These are phyloP conservation scores for Boletus bicolor DNA, from an alignment of 768 basidiomycete genomes.

Conservation along the genomic window DNA sequence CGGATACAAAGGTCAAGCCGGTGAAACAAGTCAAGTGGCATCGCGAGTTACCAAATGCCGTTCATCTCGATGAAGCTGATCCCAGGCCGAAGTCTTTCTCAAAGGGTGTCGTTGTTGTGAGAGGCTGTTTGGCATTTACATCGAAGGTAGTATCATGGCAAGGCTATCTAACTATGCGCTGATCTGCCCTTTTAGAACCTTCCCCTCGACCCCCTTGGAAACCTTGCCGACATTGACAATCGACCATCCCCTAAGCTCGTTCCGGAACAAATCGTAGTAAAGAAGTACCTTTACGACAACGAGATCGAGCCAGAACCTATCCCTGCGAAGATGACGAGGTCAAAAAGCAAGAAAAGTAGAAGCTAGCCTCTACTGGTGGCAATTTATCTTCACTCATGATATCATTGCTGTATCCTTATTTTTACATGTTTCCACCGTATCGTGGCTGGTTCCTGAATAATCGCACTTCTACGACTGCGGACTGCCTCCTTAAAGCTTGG, in stretches of 20 bases:
- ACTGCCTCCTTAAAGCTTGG: constrained; percentile 3
- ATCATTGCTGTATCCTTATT: constrained; percentile 35
- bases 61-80: constrained; percentile 62
- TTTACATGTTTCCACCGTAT: constrained; percentile 9
- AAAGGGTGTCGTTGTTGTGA: constrained; percentile 42
- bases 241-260: constrained; percentile 55
- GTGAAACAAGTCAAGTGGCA: constrained; percentile 77
- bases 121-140: constrained; percentile 65
- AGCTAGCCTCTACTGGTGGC: constrained; percentile 14
- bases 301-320: constrained; percentile 44
- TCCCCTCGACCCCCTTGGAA: constrained; percentile 69
- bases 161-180: background rate
- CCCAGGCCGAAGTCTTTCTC: constrained; percentile 44
- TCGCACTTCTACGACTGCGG: background rate
- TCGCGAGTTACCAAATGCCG: constrained; percentile 56
- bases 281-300: constrained; percentile 78
- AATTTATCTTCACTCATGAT: constrained; percentile 18
- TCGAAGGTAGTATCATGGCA: constrained; percentile 53
- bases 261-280: constrained; percentile 65
- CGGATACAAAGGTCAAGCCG: constrained; percentile 28
- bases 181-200: constrained; percentile 42
- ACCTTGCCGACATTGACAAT: constrained; percentile 53
- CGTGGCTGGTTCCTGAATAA: background rate
- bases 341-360: constrained; percentile 51
- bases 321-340: constrained; percentile 51